Evolutionary conservation across 1,284 basidiomycete species (phyloP), one percentile per base, ranked within the genome.

Genomic region (Tilletia setariae): DNA sequence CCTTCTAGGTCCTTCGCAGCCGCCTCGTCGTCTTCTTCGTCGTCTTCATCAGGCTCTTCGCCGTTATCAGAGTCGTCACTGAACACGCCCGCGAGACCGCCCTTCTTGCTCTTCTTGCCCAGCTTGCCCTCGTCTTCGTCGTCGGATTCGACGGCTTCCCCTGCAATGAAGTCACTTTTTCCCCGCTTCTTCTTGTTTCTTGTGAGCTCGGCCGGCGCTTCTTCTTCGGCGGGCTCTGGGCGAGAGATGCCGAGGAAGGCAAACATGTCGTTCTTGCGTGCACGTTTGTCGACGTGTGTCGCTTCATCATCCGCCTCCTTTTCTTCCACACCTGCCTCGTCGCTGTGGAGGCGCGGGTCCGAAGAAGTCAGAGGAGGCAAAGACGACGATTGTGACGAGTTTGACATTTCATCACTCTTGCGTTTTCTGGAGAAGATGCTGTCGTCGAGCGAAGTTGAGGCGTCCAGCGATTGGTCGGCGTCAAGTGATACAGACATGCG

Each of bases 91-190:
- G 70, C 70, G 16, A 80, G 68, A 23, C 78, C 79, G 16, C 77
- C 76, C 42, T 71, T 73, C 23, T 70, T 72, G 16, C 67, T 67
- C 56, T 68, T 65, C 6, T 46, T 40, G n/a, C 40, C 73, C 70
- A 16, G 8, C 9, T 64, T 68, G 1, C 69, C 70, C 67, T 74
- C 72, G 63, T 80, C 79, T 32, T 77, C 77, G 35, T 80, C 79
- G 35, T 80, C 79, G 1, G 79, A 81, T 70, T 81, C 79, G 66
- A 77, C 79, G n/a, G 79, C 79, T 65, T 81, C 79, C 4, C 79
- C 79, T 62, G 74, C 75, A 43, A 81, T 72, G 69, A 79, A 81
- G 19, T 70, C 73, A 2, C 70, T 71, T 11, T 40, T 40, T 40
- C 35, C 35, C 11, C 6, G 35, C 35, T 40, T 40, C 51, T 74